Evolutionary conservation across 2,329 filamentous ascomycete genomes (phyloP).

Genomic region (Beauveria brongniartii): DNA sequence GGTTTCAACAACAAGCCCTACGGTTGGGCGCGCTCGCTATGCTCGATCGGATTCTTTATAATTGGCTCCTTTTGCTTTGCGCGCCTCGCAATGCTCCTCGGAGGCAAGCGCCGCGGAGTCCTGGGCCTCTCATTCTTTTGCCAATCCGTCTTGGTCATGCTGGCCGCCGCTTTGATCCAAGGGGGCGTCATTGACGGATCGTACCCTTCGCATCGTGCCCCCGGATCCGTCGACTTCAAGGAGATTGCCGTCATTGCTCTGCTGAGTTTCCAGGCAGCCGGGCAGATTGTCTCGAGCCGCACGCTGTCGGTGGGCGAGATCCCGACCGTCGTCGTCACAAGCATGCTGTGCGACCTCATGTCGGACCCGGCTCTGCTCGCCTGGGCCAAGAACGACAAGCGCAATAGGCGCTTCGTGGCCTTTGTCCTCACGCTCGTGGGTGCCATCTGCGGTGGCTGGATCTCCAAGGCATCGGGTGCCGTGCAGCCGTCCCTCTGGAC

Average conservation of each 20-base stretch:
- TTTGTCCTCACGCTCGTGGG: constrained; percentile 39
- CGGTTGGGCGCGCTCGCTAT: constrained; percentile 40
- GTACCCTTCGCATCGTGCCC: constrained; percentile 8
- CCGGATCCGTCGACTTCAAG: constrained; percentile 17
- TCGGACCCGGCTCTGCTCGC: constrained; percentile 41
- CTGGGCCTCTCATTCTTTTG: constrained; percentile 41
- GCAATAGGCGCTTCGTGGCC: constrained; percentile 38
- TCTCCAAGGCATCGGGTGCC: constrained; percentile 33
- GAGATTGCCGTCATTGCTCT: constrained; percentile 35
- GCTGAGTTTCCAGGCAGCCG: constrained; percentile 45
- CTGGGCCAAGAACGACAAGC: constrained; percentile 35
- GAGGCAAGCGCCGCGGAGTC: constrained; percentile 31
- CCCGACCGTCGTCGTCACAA: constrained; percentile 48
- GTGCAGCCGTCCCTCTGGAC: constrained; percentile 37
- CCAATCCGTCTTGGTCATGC: constrained; percentile 42
- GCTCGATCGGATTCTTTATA: constrained; percentile 46
- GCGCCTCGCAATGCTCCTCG: constrained; percentile 21
- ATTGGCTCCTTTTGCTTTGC: constrained; percentile 42
- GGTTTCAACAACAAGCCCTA: constrained; percentile 39
- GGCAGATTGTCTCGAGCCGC: constrained; percentile 43
- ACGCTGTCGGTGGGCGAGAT: constrained; percentile 44
- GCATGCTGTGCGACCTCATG: constrained; percentile 44
- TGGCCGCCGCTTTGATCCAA: constrained; percentile 45
- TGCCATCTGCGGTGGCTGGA: constrained; percentile 40
- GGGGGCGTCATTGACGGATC: constrained; percentile 22